Base-by-base conservation (phyloP, 2,329 filamentous ascomycete species). In the Colletotrichum brevisporum region DNA sequence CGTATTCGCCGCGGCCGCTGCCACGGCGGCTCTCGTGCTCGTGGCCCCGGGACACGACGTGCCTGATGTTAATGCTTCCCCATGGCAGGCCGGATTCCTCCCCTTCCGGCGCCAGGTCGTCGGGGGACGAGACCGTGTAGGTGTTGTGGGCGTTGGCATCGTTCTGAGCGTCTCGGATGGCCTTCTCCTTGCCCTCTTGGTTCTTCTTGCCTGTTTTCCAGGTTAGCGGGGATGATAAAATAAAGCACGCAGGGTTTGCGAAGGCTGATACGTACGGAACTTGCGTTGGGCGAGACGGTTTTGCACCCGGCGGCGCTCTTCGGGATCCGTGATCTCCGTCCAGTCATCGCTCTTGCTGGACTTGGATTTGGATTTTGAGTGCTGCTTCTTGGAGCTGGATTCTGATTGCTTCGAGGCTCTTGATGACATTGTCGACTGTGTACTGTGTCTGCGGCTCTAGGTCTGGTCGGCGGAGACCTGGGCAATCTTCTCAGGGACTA, bases 231-330 rank as follows among this genome's bases (percentile, higher is more conserved):
- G 4, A 2, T 24, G n/a, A 41, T 55, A 15, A 62, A 2, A 26
- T 12, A 31, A 48, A 56, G 15, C 31, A 55, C 9, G 15, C n/a
- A 43, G 39, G 18, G 5, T 2, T 24, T 21, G 15, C 47, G 27
- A 48, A 6, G 15, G 74, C 8, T 9, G 39, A n/a, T 21, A 82
- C 90, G 75, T 85, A 94, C 92, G 86, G 73, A 93, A 94, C 74
- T 93, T 93, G 73, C 92, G 86, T 75, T 94, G 92, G 2, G 92
- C 92, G 70, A 94, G 87, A 62, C 91, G 88, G 77, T 94, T 94
- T 77, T 94, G 92, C 58, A 94, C 91, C 69, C 91, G 90, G 71
- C 92, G 85, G 75, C 92, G 86, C 80, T 93, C 90, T 69, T 90
- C 89, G 0, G 91, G 90, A 73, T 94, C 91, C 6, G 87, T 88